These are phyloP conservation scores for Amanita rimosa DNA, from an alignment of 768 basidiomycete species.

Conservation along the genomic window DNA sequence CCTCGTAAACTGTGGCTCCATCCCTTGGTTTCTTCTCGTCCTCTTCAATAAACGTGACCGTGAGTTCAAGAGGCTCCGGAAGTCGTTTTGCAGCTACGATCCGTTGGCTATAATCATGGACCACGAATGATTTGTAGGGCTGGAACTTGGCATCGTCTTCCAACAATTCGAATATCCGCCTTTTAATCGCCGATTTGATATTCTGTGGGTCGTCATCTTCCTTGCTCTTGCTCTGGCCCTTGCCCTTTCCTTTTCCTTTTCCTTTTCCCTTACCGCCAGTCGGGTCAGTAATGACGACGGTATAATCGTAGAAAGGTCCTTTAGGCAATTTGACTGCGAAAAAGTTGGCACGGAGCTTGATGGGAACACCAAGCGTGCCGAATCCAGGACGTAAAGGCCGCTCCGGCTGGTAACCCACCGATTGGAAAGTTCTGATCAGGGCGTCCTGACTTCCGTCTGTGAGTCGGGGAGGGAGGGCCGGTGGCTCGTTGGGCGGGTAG, in stretches of 20 bases:
- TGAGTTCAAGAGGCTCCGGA: slow-evolving; percentile 32
- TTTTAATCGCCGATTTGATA: slow-evolving; percentile 24
- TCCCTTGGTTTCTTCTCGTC: slow-evolving; percentile 22
- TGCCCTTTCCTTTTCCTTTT: background rate
- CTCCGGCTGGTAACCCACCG: slow-evolving; percentile 19
- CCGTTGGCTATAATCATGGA: slow-evolving; percentile 38
- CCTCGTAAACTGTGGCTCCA: slow-evolving; percentile 27
- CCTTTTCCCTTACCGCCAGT: background rate
- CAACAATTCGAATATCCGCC: slow-evolving; percentile 45
- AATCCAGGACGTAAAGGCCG: slow-evolving; percentile 46
- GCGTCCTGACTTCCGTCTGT: slow-evolving; percentile 19
- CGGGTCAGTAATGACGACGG: slow-evolving; percentile 36
- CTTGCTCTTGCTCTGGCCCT: too few species aligned
- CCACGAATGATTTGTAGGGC: slow-evolving; percentile 27
- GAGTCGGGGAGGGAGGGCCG: slow-evolving; percentile 24
- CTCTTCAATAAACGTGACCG: slow-evolving; percentile 31
- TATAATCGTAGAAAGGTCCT: slow-evolving; percentile 43
- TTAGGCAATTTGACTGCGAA: slow-evolving; percentile 41
- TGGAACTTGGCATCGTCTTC: slow-evolving; percentile 26
- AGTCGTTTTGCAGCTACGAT: slow-evolving; percentile 34
- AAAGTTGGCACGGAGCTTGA: slow-evolving; percentile 51
- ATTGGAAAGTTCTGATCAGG: slow-evolving; percentile 27
- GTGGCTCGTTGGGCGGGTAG: slow-evolving; percentile 21
- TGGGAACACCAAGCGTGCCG: slow-evolving; percentile 35
- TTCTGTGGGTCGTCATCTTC: slow-evolving; percentile 16